Evolutionary conservation across 2,329 filamentous ascomycete species (phyloP), one percentile per base, ranked within the genome.

Genomic region (Magnaporthales sp.): DNA sequence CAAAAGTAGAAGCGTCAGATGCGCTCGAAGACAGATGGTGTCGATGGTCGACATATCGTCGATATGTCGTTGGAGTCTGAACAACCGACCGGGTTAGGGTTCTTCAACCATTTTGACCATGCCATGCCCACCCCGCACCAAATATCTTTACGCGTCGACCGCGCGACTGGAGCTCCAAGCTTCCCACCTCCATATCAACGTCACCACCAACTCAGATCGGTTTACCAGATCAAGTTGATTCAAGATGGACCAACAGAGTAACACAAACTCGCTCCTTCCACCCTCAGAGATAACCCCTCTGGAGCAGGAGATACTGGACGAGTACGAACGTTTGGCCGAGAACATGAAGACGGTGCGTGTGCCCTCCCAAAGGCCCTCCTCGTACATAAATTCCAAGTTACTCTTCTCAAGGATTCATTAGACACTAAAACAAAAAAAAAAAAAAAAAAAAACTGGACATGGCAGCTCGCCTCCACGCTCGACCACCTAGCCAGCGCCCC

Each of bases 251-350:
- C 69, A 69, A 22, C 58, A 66, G 24, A 62, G 66, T 63, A 69
- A 38, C 67, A 68, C 69, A 26, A 67, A 63, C 63, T 54, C 67
- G n/a, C 71, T 79, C 9, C 74, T 80, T 56, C 77, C 79, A 2
- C 78, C 80, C 32, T 82, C 83, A 26, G 86, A 89, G 72, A 81
- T 97, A 69, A 85, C 89, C 0, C 90, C 92, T 4, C 85, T 96
- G 8, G 93, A 99, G 80, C 93, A 97, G 77, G 92, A 98, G 75
- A 90, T 99, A 1, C 83, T 99, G 0, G 93, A 98, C 69, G 95
- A 99, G 78, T 99, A 99, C 75, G 88, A 94, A 71, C 85, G 90
- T 15, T 80, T 99, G 32, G 86, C 94, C 0, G 89, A 90, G 72
- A 99, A 98, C 75, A 89, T 99, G 84, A 96, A 96, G 74, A 90